Evolutionary conservation across 129 eudicot genomes (phyloP), one percentile per base, ranked within the genome.

Genomic region (carrot (Daucus carota)): DNA sequence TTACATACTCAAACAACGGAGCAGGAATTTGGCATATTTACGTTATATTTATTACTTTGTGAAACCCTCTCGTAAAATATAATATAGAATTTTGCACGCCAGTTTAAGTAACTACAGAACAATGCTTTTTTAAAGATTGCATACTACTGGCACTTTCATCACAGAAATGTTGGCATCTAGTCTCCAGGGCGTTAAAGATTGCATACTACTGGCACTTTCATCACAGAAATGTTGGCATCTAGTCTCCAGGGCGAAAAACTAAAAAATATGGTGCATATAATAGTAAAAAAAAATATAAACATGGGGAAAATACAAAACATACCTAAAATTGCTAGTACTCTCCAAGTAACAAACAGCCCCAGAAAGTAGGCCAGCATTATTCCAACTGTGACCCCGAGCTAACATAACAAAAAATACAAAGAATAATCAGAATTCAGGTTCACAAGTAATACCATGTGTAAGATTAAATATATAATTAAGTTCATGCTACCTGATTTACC

Each of bases 341-440:
- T 85, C 98, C 98, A 93, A 47, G 70, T 84, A 71, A 87, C 68
- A 75, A 90, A 93, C 62, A 90, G 83, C 16, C 98, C 98, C 86
- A 93, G 78, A n/a, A 90, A 78, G 80, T 93, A 93, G 34, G 84
- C 89, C 86, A 93, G 71, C 86, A 93, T 59, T 76, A 93, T 87
- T 79, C 96, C 98, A 52, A 90, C 85, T 34, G 98, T 90, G 42
- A 93, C 87, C 32, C 91, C 86, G 32, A 93, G 94, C 98, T 93
- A n/a, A 75, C 22, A 72, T 60, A 73, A 20, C 43, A 48, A 38
- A 81, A 17, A 73, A 28, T 31, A 24, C 6, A 46, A 69, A 67
- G 29, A 72, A 26, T 32, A 48, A 69, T 14, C 48, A 46, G 3
- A 40, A 57, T 31, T 71, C 44, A 68, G 52, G 5, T 57, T 57